A percentile compares a stretch with the other conserved stretches of the same genome.
Conservation (phyloP, 495 filamentous ascomycete genomes). For the Evernia prunastri region DNA sequence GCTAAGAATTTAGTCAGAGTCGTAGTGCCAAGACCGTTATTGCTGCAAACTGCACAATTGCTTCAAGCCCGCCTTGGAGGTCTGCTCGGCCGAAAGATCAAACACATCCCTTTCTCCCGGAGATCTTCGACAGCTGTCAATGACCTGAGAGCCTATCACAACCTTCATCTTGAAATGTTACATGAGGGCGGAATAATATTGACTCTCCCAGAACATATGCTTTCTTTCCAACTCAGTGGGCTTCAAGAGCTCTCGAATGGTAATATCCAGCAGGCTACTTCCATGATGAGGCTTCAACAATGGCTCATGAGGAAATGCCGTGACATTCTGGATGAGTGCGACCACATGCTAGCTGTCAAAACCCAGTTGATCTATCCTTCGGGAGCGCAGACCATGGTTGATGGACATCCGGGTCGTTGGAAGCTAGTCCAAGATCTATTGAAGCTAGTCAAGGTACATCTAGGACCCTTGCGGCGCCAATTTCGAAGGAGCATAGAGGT, state of each 20-base stretch:
- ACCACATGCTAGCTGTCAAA: slow-evolving; percentile 55
- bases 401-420: slow-evolving; percentile 57
- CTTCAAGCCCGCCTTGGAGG: slow-evolving; percentile 55
- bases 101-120: slow-evolving; percentile 58
- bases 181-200: slow-evolving; percentile 48
- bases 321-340: slow-evolving; percentile 61
- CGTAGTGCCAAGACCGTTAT: slow-evolving; percentile 56
- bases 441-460: slow-evolving; percentile 34
- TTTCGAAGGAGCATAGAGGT: slow-evolving; percentile 40
- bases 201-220: slow-evolving; percentile 60
- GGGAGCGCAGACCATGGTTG: slow-evolving; percentile 48
- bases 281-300: slow-evolving; percentile 37
- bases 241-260: slow-evolving; percentile 42
- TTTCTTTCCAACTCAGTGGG: slow-evolving; percentile 62
- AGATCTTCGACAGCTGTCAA: slow-evolving; percentile 31
- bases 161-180: slow-evolving; percentile 44
- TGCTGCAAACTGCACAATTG: slow-evolving; percentile 57
- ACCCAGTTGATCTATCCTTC: slow-evolving; percentile 65
- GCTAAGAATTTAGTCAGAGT: slow-evolving; percentile 47
- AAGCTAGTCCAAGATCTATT: slow-evolving; percentile 50
- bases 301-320: slow-evolving; percentile 39
- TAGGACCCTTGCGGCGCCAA: slow-evolving; percentile 18
- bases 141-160: slow-evolving; percentile 29
- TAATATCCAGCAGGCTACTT: slow-evolving; percentile 25
- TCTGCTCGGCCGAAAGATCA: slow-evolving; percentile 50